Base-by-base conservation (phyloP, 306 rosid genomes). In the Amphicarpaea edgeworthii region DNA sequence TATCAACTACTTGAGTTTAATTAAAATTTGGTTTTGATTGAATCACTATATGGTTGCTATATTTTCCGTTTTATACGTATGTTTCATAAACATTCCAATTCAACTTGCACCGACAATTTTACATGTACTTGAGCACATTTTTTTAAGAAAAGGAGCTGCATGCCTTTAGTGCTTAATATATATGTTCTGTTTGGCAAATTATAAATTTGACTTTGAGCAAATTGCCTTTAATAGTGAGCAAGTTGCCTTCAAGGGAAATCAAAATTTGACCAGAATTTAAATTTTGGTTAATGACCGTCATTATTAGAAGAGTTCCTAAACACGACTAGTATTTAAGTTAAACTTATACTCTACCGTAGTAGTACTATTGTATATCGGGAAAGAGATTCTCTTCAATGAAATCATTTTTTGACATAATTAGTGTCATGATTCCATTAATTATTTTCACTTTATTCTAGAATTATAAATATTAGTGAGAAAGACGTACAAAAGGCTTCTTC, bases 1-100 rank as follows among this genome's bases (percentile, higher is more conserved):
- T 37, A 64, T 17, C 21, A 19, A 40, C 9, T 40, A 38, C 12
- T 62, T 23, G 26, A 63, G 19, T 12, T 66, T 41, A 66, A 42
- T 66, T 41, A 66, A 42, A 8, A 21, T 41, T 65, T 41, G 6
- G 6, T 66, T 42, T 66, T 66, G 37, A 66, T 66, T 42, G 20
- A 20, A 42, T 66, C 37, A 66, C 11, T 11, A 2, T 40, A 41
- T 65, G 19, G 6, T 42, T 66, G 54, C 37, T 40, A 65, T 23
- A 34, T 34, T 34, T 34, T 9, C 8, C 7, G 40, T 34, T 65
- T 17, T 21, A 64, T 40, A 19, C 43, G 24, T 49, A n/a, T 49
- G 19, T 49, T 49, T n/a, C 20, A 19, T 51, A 17, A 50, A 51
- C 32, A 28, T 3, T 28, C n/a, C n/a, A 28, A 28, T 28, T 28